These are phyloP conservation scores for Penicillium expansum DNA, from an alignment of 2,329 filamentous ascomycete genomes.

Conservation along the genomic window DNA sequence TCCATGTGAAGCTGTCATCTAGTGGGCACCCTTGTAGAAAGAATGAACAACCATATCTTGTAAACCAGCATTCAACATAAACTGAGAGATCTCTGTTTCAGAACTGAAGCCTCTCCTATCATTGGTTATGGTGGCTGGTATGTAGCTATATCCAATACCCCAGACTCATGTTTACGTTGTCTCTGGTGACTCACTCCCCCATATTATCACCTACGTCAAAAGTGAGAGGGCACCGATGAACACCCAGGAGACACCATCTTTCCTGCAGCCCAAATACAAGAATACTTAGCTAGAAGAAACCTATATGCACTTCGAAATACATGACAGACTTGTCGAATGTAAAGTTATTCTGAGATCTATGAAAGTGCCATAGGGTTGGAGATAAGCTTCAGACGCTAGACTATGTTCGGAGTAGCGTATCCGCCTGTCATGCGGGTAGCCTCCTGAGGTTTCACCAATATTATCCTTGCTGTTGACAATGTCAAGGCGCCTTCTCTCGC, in stretches of 20 bases:
- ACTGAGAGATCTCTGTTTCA: neutral
- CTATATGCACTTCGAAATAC: neutral
- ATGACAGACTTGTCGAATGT: neutral
- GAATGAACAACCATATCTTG: neutral
- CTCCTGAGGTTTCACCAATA: neutral
- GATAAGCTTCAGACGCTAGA: neutral
- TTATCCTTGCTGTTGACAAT: neutral
- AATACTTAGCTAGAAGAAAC: neutral
- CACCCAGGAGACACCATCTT: too few species aligned
- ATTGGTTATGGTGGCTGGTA: neutral
- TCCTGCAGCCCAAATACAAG: neutral
- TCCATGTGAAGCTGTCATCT: neutral
- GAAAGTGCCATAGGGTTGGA: neutral
- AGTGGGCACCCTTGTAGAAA: neutral
- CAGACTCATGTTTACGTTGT: neutral
- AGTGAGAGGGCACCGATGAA: neutral
- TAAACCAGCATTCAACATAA: neutral
- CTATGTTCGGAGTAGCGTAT: neutral
- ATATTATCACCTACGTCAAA: neutral
- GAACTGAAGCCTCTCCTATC: neutral
- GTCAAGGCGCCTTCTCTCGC: too few species aligned
- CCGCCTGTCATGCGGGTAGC: neutral
- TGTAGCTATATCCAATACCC: neutral
- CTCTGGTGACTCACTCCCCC: neutral
- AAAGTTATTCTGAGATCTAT: neutral